Percentiles rank a stretch among this genome's conserved stretches.
These are phyloP conservation scores for Angomonas ambiguus DNA, from an alignment of 208 protist genomes.

Conservation along the genomic window DNA sequence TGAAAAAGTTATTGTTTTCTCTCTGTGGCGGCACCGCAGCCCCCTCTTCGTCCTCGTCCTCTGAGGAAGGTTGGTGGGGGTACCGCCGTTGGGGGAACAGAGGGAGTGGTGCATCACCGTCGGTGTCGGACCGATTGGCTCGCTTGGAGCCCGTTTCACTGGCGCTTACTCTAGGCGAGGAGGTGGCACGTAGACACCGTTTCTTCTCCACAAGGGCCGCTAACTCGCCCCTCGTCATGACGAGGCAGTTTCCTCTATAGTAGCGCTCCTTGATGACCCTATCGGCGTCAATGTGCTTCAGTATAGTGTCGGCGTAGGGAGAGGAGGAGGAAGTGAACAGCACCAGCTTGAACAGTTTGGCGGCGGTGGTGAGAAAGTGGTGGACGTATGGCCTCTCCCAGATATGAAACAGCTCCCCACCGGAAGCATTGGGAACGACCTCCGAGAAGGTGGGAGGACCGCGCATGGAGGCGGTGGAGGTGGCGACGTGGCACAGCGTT, in stretches of 20 bases:
- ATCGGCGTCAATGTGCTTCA: constrained; percentile 77
- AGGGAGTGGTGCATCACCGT: neutral
- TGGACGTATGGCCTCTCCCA: constrained; percentile 75
- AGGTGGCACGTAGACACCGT: neutral
- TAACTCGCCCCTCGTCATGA: constrained; percentile 46
- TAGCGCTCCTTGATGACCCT: constrained; percentile 56
- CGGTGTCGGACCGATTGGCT: neutral
- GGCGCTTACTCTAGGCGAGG: neutral
- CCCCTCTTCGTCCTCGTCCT: neutral
- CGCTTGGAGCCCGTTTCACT: neutral
- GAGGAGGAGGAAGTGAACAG: constrained; percentile 87
- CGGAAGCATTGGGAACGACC: constrained; percentile 75
- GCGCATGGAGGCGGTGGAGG: constrained; percentile 49
- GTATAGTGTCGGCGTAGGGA: constrained; percentile 86
- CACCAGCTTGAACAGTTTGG: constrained; percentile 80
- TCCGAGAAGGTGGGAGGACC: constrained; percentile 79
- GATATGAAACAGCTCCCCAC: constrained; percentile 82
- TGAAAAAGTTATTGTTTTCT: neutral
- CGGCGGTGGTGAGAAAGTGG: constrained; percentile 63
- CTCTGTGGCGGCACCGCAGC: neutral
- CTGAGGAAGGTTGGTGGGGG: neutral
- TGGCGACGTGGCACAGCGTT: constrained; percentile 85
- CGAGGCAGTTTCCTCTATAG: constrained; percentile 77
- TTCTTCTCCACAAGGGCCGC: constrained; percentile 22
- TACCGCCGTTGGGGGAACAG: neutral